Conservation (phyloP, 1,284 basidiomycete genomes). For the Tylopilus sp. region DNA sequence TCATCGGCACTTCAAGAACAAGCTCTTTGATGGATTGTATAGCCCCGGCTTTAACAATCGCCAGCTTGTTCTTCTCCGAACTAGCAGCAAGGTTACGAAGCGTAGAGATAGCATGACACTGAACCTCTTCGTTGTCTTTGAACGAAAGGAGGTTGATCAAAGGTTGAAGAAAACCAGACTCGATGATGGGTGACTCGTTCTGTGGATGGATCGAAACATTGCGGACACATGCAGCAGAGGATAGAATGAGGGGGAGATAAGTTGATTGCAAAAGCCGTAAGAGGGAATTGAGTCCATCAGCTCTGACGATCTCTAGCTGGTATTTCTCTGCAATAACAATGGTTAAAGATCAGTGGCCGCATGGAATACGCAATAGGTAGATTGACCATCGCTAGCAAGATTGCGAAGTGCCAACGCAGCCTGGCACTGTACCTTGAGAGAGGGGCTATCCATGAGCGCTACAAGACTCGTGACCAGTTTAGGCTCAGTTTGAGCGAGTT, state of each 20-base stretch:
- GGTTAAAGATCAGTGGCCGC: constrained; percentile 1
- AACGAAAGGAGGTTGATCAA: constrained; percentile 95
- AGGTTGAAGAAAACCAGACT: constrained; percentile 94
- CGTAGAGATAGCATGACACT: constrained; percentile 99
- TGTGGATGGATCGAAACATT: constrained; percentile 98
- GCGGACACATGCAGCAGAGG: constrained; percentile 96
- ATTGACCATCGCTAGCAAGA: constrained; percentile 88
- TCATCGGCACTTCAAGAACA: constrained; percentile 90
- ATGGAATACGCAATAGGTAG: not conserved
- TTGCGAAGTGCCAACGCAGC: constrained; percentile 95
- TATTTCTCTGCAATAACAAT: constrained; percentile 76
- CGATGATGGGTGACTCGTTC: constrained; percentile 99
- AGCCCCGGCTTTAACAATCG: constrained; percentile 98
- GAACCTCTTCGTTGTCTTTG: constrained; percentile 99
- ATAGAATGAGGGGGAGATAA: constrained; percentile 97
- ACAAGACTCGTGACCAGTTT: constrained; percentile 94
- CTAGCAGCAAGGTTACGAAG: constrained; percentile 95
- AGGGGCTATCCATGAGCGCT: constrained; percentile 94
- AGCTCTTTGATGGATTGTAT: constrained; percentile 97
- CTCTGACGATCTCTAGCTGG: constrained; percentile 97
- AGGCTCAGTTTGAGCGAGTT: constrained; percentile 91
- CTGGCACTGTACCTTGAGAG: constrained; percentile 98
- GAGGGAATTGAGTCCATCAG: constrained; percentile 88
- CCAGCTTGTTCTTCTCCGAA: constrained; percentile 97
- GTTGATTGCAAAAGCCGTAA: constrained; percentile 94